Base-by-base conservation (phyloP, 257 asterid species). In the Echium plantagineum region DNA sequence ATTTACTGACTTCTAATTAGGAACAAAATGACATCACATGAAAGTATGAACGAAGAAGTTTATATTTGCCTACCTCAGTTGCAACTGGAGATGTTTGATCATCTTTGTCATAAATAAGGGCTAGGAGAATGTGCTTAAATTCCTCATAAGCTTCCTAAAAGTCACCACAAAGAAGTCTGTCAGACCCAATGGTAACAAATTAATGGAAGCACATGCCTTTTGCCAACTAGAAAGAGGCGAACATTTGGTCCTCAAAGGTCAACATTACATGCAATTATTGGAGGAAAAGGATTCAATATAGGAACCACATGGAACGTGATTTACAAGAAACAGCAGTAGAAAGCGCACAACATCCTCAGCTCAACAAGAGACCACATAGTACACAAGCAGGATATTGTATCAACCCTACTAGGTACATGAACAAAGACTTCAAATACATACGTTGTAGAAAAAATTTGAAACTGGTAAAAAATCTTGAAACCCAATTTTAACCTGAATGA, bases 131-230 rank as follows among this genome's bases (percentile, higher is more conserved):
- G 62, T 93, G 97, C 80, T 93, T 89, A 71, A 93, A 89, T 74
- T 93, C 99, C 79, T 86, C 97, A 24, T 93, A 93, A 19, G 99
- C 99, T 86, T 93, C 99, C 99, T 93, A 71, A 21, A 72, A 80
- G 62, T 64, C 57, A 70, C 47, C 55, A 63, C 72, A 55, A 60
- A 66, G 68, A 62, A 30, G 56, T 42, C 16, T 12, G 2, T 62
- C 32, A n/a, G 67, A 46, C 32, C 48, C 52, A 61, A 52, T 15
- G 52, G 46, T 10, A 60, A 67, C 46, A 15, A 62, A 55, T 55
- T 17, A 38, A 12, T 56, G 5, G 19, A 17, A 15, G 3, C 10
- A 35, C 12, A 35, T 7, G 6, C 38, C 5, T 8, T 35, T 7
- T 1, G 12, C 46, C 46, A 7, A 35, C 46, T 35, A 47, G 4